These are phyloP conservation scores for Farysia itapuensis DNA, from an alignment of 1,284 basidiomycete genomes.

Conservation along the genomic window DNA sequence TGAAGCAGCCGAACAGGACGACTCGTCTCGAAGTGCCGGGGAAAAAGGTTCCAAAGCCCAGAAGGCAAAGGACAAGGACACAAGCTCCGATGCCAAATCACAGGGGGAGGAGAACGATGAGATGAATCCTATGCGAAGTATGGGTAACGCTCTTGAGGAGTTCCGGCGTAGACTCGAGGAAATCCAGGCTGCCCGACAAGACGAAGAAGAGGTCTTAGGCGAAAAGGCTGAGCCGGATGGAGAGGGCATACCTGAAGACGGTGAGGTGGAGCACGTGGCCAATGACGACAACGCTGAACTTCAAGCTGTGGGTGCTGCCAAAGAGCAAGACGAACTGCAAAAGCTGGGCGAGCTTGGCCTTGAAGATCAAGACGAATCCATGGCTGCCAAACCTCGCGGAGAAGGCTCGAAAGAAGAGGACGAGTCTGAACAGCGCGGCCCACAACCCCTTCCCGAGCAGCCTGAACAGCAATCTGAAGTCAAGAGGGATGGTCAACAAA, in stretches of 20 bases:
- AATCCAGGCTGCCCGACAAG: slow-evolving; percentile 69
- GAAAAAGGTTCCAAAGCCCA: slow-evolving; percentile 9
- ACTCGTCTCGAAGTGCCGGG: slow-evolving; percentile 19
- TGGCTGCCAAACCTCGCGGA: slow-evolving; percentile 59
- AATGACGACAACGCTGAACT: slow-evolving; percentile 72
- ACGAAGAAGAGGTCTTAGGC: slow-evolving; percentile 52
- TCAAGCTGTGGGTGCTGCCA: slow-evolving; percentile 85
- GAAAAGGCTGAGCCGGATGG: slow-evolving; percentile 63
- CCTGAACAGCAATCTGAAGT: slow-evolving; percentile 56
- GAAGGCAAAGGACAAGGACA: slow-evolving; percentile 10
- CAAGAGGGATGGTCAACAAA: slow-evolving; percentile 32
- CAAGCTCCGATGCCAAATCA: slow-evolving; percentile 12
- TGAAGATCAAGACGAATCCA: slow-evolving; percentile 47
- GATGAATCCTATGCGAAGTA: slow-evolving; percentile 72
- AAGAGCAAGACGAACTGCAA: slow-evolving; percentile 67
- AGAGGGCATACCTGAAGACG: slow-evolving; percentile 61
- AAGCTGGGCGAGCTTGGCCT: slow-evolving; percentile 65
- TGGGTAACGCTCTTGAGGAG: slow-evolving; percentile 83
- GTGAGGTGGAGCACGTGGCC: slow-evolving; percentile 77
- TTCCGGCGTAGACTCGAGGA: slow-evolving; percentile 82
- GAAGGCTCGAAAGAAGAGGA: slow-evolving; percentile 18
- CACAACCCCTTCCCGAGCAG: slow-evolving; percentile 41
- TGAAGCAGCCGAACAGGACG: slow-evolving; percentile 57
- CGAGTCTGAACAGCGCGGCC: slow-evolving; percentile 13
- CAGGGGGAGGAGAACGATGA: slow-evolving; percentile 39